phyloP scores from a whole-genome alignment of 331 rosid species.

The Stylosanthes scabra region DNA sequence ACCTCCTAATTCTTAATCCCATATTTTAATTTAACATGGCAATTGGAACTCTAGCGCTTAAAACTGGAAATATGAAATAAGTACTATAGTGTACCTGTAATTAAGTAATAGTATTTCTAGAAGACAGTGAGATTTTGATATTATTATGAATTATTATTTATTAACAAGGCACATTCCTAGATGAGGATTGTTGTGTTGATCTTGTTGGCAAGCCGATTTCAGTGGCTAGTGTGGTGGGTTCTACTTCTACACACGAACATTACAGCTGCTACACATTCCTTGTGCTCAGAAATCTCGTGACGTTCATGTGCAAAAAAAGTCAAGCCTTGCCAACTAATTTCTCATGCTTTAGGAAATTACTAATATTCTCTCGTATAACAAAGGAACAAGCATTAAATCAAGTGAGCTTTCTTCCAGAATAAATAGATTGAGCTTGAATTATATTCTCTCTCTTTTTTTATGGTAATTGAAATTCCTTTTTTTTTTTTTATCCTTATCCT shows the following conservation, averaged over 20 bases:
- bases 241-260: conserved; percentile 28
- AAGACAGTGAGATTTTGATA: neutral
- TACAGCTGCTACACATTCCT: conserved; percentile 38
- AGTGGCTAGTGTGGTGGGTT: conserved; percentile 28
- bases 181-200: conserved; percentile 1
- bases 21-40: no score
- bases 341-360: conserved; percentile 19
- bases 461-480: neutral
- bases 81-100: neutral
- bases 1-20: neutral
- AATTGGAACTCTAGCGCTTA: no score
- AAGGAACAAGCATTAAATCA: conserved; percentile 23
- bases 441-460: neutral
- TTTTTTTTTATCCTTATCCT: neutral
- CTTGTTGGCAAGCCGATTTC: conserved; percentile 16
- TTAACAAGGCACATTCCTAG: neutral
- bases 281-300: conserved; percentile 44
- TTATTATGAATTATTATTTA: no score
- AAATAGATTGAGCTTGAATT: conserved; percentile 39
- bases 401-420: conserved; percentile 38
- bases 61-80: conserved; percentile 13
- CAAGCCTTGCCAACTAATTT: conserved; percentile 45
- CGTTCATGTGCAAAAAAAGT: conserved; percentile 46
- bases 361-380: conserved; percentile 10
- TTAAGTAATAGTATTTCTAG: neutral